Base-by-base conservation (phyloP, 2,329 filamentous ascomycete species). In the Venturia pyrina region DNA sequence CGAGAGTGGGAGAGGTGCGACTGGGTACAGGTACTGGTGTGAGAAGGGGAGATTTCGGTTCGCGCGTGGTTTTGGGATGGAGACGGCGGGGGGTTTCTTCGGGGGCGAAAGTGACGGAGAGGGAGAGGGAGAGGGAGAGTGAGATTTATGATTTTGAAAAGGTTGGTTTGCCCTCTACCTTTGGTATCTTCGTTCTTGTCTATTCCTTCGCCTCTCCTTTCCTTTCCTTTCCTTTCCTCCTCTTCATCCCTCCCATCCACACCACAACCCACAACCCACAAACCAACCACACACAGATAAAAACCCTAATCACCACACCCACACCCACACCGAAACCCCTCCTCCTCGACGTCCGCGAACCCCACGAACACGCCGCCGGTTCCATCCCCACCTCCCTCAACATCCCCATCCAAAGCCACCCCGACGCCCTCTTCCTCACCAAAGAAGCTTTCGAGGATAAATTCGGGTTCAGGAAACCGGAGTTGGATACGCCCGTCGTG, bases 331-430 rank as follows among this genome's bases (percentile, higher is more conserved):
- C n/a, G 0, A 70, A 72, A 17, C 68, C 75, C 43, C 64, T 76
- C 2, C 72, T 76, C 40, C 43, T 73, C 72, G 89, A 93, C 76
- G 84, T 88, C 64, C 89, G 90, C 74, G 89, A 93, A 74, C 88
- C 89, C 1, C 70, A 72, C 68, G 91, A 95, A 75, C 84, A 89
- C 67, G 71, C 77, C 63, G 75, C 79, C 7, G 89, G 89, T 69
- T 83, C 80, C 68, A 97, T 99, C 73, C 95, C 95, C 0, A 84
- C 84, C 59, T 87, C 92, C 0, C 79, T 93, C 72, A 93, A 93
- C 79, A 85, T 99, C 62, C 93, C 95, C 63, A 82, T 98, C 68
- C 84, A 82, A 8, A 88, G 87, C 6, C 83, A 87, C 53, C 87
- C 92, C 0, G 92, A 97, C 75, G 88, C 88, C 67, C 87, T 96